Base-by-base conservation (phyloP, 331 rosid genomes). In the Telfairia occidentalis region DNA sequence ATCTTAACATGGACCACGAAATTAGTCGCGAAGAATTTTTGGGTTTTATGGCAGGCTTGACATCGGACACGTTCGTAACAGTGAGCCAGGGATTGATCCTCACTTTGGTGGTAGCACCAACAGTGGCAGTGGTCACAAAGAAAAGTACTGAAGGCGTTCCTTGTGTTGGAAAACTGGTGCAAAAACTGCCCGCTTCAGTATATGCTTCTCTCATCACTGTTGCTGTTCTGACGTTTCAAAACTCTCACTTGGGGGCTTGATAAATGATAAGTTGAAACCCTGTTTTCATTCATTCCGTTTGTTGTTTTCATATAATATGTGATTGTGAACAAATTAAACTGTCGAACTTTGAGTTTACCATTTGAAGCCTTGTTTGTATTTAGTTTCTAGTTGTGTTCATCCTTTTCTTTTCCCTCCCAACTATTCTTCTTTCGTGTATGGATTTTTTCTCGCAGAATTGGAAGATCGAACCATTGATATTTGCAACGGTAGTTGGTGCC, bases 61-160 rank as follows among this genome's bases (percentile, higher is more conserved):
- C 96, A 12, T 81, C 89, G 4, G 92, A 86, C 3, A 76, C 96
- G 7, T 66, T 91, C 76, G 7, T 66, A 11, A 72, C 83, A 4
- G 84, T 88, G 59, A 88, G 96, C 69, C 92, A 87, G 64, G 88
- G 88, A 37, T 87, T 91, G 75, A 79, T 94, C 32, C 1, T 94
- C 67, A 91, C 92, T 30, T 54, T 94, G 85, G 87, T 92, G 65
- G 86, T 92, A 9, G 98, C 97, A 38, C 98, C 98, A 30, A 59
- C 90, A 3, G 78, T 90, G 42, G 98, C 98, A 40, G 26, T 94
- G 82, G 87, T 87, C 15, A 94, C 98, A 26, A 94, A 94, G 86
- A 87, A 26, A 73, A 85, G 92, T 19, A 94, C 97, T 0, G 97
- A 91, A 80, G 96, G 96, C 18, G 89, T 94, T 64, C 97, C 98